Conservation (phyloP, 345 rosid genomes). For the Eucalyptus paniculata region DNA sequence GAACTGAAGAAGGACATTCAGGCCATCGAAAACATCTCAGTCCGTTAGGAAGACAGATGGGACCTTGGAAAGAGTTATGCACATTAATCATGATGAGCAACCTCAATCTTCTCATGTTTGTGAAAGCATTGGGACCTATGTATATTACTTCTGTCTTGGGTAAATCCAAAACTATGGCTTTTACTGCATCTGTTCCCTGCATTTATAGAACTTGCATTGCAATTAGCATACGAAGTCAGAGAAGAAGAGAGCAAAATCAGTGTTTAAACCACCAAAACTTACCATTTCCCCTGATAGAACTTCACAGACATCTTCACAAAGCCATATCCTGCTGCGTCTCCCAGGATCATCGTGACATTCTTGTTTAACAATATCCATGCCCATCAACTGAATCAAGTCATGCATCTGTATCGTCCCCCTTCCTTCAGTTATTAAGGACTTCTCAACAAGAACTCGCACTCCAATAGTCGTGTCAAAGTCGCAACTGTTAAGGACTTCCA, state of each 20-base stretch:
- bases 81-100: no score
- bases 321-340: neutral
- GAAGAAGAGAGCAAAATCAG: neutral
- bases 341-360: neutral
- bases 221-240: rapidly evolving
- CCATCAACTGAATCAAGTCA: no score
- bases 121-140: no score
- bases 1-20: neutral
- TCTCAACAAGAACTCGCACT: neutral
- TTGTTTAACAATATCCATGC: no score
- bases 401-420: rapidly evolving
- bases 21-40: neutral
- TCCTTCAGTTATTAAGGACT: neutral
- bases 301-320: rapidly evolving
- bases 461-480: neutral
- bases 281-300: neutral
- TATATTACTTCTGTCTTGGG: neutral
- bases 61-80: no score
- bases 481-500: neutral
- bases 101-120: no score
- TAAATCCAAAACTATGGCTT: neutral
- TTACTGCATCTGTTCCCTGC: neutral
- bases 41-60: rapidly evolving
- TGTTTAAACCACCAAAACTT: neutral
- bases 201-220: no score